Evolutionary conservation across 176 grass and related monocot species (phyloP).

Genomic region (Lolium perenne): DNA sequence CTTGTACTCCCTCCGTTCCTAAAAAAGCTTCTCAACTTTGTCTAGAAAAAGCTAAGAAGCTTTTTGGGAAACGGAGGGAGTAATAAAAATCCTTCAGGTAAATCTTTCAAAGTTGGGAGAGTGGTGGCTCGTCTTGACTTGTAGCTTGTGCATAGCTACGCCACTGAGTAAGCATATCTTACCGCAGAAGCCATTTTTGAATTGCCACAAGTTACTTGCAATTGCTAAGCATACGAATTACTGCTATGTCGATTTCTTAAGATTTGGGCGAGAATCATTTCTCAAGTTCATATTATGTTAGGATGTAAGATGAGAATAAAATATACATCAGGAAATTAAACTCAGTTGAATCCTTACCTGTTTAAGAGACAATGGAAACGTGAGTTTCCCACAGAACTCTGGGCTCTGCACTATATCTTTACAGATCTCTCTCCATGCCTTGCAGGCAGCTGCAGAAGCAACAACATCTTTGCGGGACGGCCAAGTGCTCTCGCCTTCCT

Average conservation of each 20-base stretch:
- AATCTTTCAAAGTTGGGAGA: no score
- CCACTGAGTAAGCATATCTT: not conserved
- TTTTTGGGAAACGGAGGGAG: no score
- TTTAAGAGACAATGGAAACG: conserved; percentile 84
- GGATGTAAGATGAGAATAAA: conserved; percentile 5
- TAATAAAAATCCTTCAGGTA: no score
- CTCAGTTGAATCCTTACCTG: conserved; percentile 55
- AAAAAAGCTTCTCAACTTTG: no score
- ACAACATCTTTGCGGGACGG: conserved; percentile 83
- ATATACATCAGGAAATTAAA: conserved; percentile 1
- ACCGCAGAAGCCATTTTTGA: not conserved
- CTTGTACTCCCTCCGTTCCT: no score
- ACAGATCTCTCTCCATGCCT: conserved; percentile 81
- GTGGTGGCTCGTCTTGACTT: no score
- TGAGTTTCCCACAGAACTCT: conserved; percentile 81
- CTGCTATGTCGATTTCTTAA: not conserved
- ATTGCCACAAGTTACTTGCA: not conserved
- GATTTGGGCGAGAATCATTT: not conserved
- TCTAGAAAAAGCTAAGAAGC: no score
- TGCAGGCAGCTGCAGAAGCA: conserved; percentile 77
- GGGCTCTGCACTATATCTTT: conserved; percentile 84
- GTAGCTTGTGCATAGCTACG: no score
- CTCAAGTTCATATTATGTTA: conserved; percentile 1
- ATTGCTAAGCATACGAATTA: conserved; percentile 1
- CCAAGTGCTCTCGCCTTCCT: conserved; percentile 75